phyloP scores from a whole-genome alignment of 441 rosid species.

The Populus hybrid region DNA sequence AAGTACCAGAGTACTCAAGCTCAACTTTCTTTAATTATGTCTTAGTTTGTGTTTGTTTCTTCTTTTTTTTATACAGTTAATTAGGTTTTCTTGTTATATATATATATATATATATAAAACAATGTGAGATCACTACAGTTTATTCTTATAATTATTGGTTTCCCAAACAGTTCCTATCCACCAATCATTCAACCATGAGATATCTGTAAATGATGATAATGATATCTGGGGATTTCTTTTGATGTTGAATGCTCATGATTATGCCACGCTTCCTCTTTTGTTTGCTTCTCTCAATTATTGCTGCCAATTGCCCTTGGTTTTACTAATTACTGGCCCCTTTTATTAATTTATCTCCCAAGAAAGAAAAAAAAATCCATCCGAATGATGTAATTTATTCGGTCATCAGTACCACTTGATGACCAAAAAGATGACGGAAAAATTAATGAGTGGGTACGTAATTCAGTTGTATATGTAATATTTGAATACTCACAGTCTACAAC shows the following conservation, averaged over 20 bases:
- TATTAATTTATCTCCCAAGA: too few relatives aligned
- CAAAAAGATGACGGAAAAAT: too few relatives aligned
- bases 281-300: conserved; percentile 13
- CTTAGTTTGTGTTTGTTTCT: conserved; percentile 8
- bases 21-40: neutral
- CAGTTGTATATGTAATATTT: too few relatives aligned
- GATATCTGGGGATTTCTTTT: neutral
- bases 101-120: neutral
- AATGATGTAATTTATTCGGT: too few relatives aligned
- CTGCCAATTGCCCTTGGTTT: neutral
- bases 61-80: conserved; percentile 8
- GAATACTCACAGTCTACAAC: too few relatives aligned
- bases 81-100: neutral
- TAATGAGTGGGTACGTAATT: too few relatives aligned
- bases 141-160: conserved; percentile 28
- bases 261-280: conserved; percentile 13
- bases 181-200: conserved; percentile 33
- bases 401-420: too few relatives aligned
- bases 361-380: too few relatives aligned
- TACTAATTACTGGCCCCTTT: neutral
- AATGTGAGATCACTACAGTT: conserved; percentile 31
- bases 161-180: conserved; percentile 13
- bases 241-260: conserved; percentile 21
- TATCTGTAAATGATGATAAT: conserved; percentile 23
- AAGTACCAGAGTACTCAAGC: too few relatives aligned